Evolutionary conservation across 164 flowering plant genomes (phyloP), one percentile per base, ranked within the genome.

Genomic region (Stephania japonica): DNA sequence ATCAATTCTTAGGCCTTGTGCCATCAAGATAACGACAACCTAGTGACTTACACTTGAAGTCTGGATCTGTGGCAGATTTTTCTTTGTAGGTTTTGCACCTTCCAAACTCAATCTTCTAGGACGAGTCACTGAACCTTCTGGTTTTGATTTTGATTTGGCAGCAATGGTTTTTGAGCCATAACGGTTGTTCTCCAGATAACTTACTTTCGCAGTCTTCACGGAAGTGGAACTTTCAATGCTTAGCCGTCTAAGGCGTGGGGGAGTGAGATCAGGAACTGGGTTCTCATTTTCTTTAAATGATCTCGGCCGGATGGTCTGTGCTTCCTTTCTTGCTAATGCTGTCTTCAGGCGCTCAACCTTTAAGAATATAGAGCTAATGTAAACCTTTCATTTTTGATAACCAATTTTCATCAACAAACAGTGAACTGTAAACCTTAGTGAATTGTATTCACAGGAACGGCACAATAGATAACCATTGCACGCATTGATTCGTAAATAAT

Each of bases 311-410:
- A 47, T 19, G 47, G 70, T 79, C 56, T 75, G 73, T 27, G 73
- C 78, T 75, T 87, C 89, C 81, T 84, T 90, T 70, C 79, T 84
- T 69, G 83, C 86, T 78, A 95, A 75, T 68, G 88, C 90, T 78
- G 81, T 89, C 80, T 89, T 89, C 5, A 95, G 90, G 79, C 56
- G 83, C 74, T 91, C 97, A 72, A 95, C 79, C 98, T 94, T 85
- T 73, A 82, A 67, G 41, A 65, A 26, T 42, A 43, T 24, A 64
- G 12, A 18, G 19, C 23, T 62, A 65, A 49, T 42, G 24, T 32
- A 67, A 41, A 42, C 53, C 21, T 44, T 26, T 16, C 3, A 27
- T 50, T 24, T 47, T 59, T 19, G 9, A 18, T 32, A 32, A 32
- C 38, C 38, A 32, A 2, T 32, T 32, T 32, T 1, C 38, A 19